phyloP scores from a whole-genome alignment of 371 early-diverging fungal genomes.

The Mucor sp. region DNA sequence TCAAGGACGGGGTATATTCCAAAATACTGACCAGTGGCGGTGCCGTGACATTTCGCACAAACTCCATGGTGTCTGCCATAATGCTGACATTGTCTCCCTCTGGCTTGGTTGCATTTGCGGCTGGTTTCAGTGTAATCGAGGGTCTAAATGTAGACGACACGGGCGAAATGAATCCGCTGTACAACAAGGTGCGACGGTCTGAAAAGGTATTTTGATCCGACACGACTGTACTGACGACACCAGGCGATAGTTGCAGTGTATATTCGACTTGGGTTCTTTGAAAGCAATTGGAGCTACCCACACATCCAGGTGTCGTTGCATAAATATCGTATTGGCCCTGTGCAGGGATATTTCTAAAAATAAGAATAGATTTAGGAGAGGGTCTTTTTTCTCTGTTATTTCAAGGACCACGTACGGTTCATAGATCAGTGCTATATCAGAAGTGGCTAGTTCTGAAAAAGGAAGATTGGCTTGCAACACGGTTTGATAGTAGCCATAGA shows the following conservation, averaged over 20 bases:
- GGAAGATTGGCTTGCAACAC: slow-evolving; percentile 38
- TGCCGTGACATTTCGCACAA: slow-evolving; percentile 37
- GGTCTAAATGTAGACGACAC: slow-evolving; percentile 33
- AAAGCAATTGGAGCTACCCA: slow-evolving; percentile 56
- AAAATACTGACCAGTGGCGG: slow-evolving; percentile 39
- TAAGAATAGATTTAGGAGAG: background rate
- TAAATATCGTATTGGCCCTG: slow-evolving; percentile 68
- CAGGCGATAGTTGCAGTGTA: slow-evolving; percentile 40
- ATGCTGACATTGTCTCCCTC: slow-evolving; percentile 19
- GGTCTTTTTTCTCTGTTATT: too few species aligned
- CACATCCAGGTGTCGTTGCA: slow-evolving; percentile 69
- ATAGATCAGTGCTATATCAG: slow-evolving; percentile 50
- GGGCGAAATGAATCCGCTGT: slow-evolving; percentile 49
- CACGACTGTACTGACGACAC: slow-evolving; percentile 24
- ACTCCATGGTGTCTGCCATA: slow-evolving; percentile 42
- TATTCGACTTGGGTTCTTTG: slow-evolving; percentile 54
- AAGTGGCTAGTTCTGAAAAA: slow-evolving; percentile 32
- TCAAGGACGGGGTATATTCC: slow-evolving; percentile 37
- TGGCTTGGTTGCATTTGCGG: slow-evolving; percentile 18
- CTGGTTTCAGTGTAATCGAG: slow-evolving; percentile 22
- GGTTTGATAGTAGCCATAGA: slow-evolving; percentile 45
- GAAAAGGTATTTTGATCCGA: slow-evolving; percentile 44
- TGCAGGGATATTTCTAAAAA: slow-evolving; percentile 53
- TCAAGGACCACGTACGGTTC: slow-evolving; percentile 42
- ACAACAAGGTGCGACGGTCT: slow-evolving; percentile 50